Base-by-base conservation (phyloP, 2,329 filamentous ascomycete genomes). In the Calonectria montana region DNA sequence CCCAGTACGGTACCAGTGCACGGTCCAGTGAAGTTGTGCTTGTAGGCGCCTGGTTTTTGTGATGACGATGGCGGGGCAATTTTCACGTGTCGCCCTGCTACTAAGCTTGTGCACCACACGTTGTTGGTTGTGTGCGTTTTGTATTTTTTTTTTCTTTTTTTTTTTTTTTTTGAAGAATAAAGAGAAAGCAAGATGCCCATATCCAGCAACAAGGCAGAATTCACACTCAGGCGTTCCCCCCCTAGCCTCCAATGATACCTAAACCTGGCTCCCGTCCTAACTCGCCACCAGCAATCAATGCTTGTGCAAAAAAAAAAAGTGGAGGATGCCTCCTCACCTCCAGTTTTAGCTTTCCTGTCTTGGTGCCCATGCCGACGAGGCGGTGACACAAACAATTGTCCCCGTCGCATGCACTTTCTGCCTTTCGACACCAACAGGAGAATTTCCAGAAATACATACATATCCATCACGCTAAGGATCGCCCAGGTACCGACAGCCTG, bases 21-120 rank as follows among this genome's bases (percentile, higher is more conserved):
- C 43, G 43, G 21, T n/a, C 37, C 59, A 64, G 69, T 29, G 23
- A 43, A 50, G 47, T 53, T 69, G 18, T 50, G 50, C 48, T 27
- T 59, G 50, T 65, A 65, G 59, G 48, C 61, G 67, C 67, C 48
- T 64, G 50, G 25, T 16, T 35, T 39, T 12, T 57, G n/a, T 37
- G 45, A 67, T 61, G 63, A 67, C 45, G 45, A 63, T 55, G 41
- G 69, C 69, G 69, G 69, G 69, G 69, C 69, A 71, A 62, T 63
- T 57, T 67, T 71, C 69, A 71, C 69, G 69, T 71, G 69, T 71
- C 62, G 61, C 37, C 37, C 35, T 50, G 21, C 25, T 29, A n/a
- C n/a, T n/a, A n/a, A n/a, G n/a, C n/a, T n/a, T n/a, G n/a, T n/a
- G n/a, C n/a, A n/a, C n/a, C n/a, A n/a, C n/a, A n/a, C n/a, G n/a